Evolutionary conservation across 495 filamentous ascomycete species (phyloP).

Genomic region (Aspergillus taichungensis): DNA sequence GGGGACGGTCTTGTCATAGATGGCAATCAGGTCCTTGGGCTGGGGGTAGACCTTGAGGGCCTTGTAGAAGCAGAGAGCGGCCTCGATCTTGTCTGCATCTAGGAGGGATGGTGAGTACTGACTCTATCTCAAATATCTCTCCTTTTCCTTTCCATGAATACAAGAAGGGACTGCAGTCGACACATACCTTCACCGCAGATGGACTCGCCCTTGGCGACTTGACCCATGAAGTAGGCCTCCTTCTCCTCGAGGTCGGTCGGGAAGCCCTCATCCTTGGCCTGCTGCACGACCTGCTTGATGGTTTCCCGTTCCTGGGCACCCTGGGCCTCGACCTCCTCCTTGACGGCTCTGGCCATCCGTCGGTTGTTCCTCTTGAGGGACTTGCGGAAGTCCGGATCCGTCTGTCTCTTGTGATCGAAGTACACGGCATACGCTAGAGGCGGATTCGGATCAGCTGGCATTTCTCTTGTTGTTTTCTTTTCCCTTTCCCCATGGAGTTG

Average conservation of each 20-base stretch:
- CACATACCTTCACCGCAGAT: conserved; percentile 61
- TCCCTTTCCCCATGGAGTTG: not conserved
- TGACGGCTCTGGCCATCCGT: conserved; percentile 61
- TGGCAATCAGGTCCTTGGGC: conserved; percentile 82
- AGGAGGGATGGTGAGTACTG: conserved; percentile 14
- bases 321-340: conserved; percentile 64
- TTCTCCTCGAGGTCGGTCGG: conserved; percentile 85
- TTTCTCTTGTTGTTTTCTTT: not conserved
- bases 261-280: conserved; percentile 83
- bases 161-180: not conserved
- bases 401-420: conserved; percentile 89
- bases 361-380: conserved; percentile 75
- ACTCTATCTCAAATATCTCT: not conserved
- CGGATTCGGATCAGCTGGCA: conserved; percentile 5
- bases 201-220: conserved; percentile 77
- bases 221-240: conserved; percentile 88
- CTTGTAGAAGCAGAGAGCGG: conserved; percentile 92
- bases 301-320: conserved; percentile 58
- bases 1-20: conserved; percentile 96
- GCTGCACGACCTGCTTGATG: conserved; percentile 62
- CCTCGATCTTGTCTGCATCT: conserved; percentile 70
- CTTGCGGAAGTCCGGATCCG: conserved; percentile 79
- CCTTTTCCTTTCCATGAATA: no score
- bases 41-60: conserved; percentile 96
- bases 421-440: conserved; percentile 73